Percentiles rank a stretch among this genome's conserved stretches.
These are phyloP conservation scores for Reutealis trisperma DNA, from an alignment of 345 rosid genomes.

Conservation along the genomic window DNA sequence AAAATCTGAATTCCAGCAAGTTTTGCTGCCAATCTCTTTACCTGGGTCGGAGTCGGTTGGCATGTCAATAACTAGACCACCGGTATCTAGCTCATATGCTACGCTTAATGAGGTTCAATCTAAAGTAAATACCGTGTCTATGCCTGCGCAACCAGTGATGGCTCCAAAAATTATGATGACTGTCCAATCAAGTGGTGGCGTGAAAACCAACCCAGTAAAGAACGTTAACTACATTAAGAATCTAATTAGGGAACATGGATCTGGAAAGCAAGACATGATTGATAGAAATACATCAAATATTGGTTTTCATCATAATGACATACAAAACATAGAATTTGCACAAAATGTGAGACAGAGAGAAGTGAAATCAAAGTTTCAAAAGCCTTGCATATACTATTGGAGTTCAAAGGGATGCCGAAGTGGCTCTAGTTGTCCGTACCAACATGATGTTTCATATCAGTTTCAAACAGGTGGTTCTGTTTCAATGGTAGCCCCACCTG, in stretches of 20 bases:
- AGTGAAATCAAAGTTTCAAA: constrained; percentile 32
- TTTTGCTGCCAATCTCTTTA: constrained; percentile 25
- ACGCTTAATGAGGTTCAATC: constrained; percentile 17
- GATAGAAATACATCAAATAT: constrained; percentile 11
- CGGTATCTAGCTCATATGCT: constrained; percentile 14
- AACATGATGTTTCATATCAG: constrained; percentile 41
- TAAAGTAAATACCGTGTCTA: background rate
- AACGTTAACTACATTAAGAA: constrained; percentile 54
- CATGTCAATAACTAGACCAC: background rate
- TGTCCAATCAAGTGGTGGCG: constrained; percentile 15
- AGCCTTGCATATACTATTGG: constrained; percentile 47
- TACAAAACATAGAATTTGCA: constrained; percentile 11
- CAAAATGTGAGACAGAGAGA: constrained; percentile 31
- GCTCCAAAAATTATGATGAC: constrained; percentile 12
- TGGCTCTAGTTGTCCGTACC: constrained; percentile 46
- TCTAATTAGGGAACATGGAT: constrained; percentile 69
- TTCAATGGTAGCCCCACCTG: constrained; percentile 28
- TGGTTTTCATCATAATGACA: constrained; percentile 10
- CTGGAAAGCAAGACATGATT: constrained; percentile 31
- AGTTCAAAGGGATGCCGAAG: constrained; percentile 50
- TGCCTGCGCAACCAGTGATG: background rate
- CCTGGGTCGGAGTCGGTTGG: background rate
- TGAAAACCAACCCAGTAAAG: constrained; percentile 32
- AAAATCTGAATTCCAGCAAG: constrained; percentile 8
- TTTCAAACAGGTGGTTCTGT: constrained; percentile 18